These are phyloP conservation scores for Avicennia marina DNA, from an alignment of 257 asterid genomes.

Conservation along the genomic window DNA sequence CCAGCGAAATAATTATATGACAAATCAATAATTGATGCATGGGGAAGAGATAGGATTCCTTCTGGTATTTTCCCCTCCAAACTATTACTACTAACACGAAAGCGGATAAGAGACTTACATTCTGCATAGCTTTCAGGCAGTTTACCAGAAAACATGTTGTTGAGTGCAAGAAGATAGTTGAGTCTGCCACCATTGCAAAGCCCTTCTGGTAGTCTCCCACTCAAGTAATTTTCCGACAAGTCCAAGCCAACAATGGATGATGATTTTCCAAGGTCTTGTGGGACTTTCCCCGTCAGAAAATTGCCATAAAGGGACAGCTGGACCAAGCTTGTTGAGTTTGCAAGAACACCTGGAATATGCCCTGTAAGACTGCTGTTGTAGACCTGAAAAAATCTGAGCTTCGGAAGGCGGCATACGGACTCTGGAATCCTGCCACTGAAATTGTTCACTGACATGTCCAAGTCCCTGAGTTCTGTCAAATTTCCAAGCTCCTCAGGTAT, in stretches of 20 bases:
- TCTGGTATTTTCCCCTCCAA: conserved; percentile 64
- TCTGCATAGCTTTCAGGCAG: conserved; percentile 58
- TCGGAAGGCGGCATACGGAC: conserved; percentile 63
- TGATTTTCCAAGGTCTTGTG: conserved; percentile 53
- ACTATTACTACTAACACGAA: conserved; percentile 59
- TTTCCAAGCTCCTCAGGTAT: conserved; percentile 80
- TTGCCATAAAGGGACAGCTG: conserved; percentile 75
- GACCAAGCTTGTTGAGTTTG: conserved; percentile 53
- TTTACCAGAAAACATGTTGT: conserved; percentile 60
- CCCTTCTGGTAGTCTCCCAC: conserved; percentile 64
- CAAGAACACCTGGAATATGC: conserved; percentile 51
- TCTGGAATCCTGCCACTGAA: conserved; percentile 57
- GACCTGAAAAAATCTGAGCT: conserved; percentile 53
- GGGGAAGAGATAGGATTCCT: conserved; percentile 66
- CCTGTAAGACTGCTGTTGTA: conserved; percentile 74
- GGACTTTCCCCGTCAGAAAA: conserved; percentile 62
- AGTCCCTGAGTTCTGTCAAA: conserved; percentile 42
- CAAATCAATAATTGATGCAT: conserved; percentile 66
- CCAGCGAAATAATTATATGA: conserved; percentile 52
- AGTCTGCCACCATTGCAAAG: conserved; percentile 69
- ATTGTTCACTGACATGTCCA: conserved; percentile 77
- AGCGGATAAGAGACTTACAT: conserved; percentile 65
- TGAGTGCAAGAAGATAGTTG: conserved; percentile 62
- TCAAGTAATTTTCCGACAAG: conserved; percentile 66
- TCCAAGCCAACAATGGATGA: conserved; percentile 61